Evolutionary conservation across 345 rosid genomes (phyloP), one percentile per base, ranked within the genome.

Genomic region (Lepidium aucheri): DNA sequence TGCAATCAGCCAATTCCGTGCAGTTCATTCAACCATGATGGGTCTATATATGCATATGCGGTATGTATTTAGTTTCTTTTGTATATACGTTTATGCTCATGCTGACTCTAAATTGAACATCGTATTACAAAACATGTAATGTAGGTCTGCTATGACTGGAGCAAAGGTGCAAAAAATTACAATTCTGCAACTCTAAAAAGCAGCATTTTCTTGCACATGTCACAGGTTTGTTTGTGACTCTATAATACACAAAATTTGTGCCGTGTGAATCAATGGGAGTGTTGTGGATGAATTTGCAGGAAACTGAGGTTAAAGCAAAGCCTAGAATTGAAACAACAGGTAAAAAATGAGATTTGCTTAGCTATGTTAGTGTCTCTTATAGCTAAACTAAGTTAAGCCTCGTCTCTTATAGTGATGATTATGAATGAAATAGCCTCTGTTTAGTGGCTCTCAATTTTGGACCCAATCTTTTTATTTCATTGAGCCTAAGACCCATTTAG

Each of bases 111-210:
- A 53, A 32, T 15, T 10, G 5, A 11, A 3, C 0, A 3, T 35
- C 3, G 28, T 36, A 8, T 5, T 35, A 7, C 7, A 18, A 39
- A 64, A 51, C 9, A 12, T 65, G 28, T 26, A 26, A 11, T 33
- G 9, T 61, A 6, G 99, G 84, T 78, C 9, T 91, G 97, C 73
- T 91, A 95, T 53, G 99, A 95, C 84, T 91, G 96, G 99, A 81
- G 96, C 63, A 95, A 95, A 75, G 78, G 78, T 56, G 78, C 78
- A 42, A 70, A 69, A 42, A 69, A 75, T 69, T 74, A 75, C 57
- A 69, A 75, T 67, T 70, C 74, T 15, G 78, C 70, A 12, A 49
- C 67, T 3, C 75, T 67, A 0, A 75, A 75, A 36, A 63, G 53
- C 50, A 75, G 42, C 74, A 69, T 75, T 9, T 75, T 69, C 75